Conservation (phyloP, 805 yeast species). For the Tanozyma kutaoensis region DNA sequence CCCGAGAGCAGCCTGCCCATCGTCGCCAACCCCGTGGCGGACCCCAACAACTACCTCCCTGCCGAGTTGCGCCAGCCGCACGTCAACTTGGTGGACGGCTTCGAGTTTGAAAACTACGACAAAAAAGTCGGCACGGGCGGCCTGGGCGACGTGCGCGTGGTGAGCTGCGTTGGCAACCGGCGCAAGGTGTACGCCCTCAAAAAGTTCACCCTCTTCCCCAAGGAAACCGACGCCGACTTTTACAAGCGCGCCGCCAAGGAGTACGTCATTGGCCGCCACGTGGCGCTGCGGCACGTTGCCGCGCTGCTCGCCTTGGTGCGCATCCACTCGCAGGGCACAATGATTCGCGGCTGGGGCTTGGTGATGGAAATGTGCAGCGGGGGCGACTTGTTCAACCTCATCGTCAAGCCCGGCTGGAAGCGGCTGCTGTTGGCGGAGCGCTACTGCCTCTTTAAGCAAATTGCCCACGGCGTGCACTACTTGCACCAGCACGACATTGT, state of each 20-base stretch:
- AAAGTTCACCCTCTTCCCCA: slow-evolving; percentile 43
- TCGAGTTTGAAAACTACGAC: slow-evolving; percentile 26
- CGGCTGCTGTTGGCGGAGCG: slow-evolving; percentile 35
- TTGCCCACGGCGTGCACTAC: slow-evolving; percentile 45
- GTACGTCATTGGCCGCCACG: slow-evolving; percentile 42
- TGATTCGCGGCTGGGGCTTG: slow-evolving; percentile 68
- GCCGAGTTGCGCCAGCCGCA: slow-evolving; percentile 33
- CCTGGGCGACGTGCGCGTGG: slow-evolving; percentile 45
- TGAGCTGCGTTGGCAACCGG: slow-evolving; percentile 22
- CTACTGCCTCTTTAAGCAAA: slow-evolving; percentile 57
- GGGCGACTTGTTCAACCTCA: slow-evolving; percentile 48
- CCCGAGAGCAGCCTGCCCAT: slow-evolving; percentile 30
- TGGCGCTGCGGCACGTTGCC: slow-evolving; percentile 49
- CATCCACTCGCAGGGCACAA: slow-evolving; percentile 38
- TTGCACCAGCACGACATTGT: slow-evolving; percentile 56
- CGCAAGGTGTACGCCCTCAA: slow-evolving; percentile 49
- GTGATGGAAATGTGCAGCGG: slow-evolving; percentile 48
- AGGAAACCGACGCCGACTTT: slow-evolving; percentile 52
- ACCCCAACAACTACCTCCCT: slow-evolving; percentile 57
- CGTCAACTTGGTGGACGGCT: slow-evolving; percentile 40
- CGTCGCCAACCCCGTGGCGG: slow-evolving; percentile 47
- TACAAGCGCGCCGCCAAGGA: slow-evolving; percentile 55
- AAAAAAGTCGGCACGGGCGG: slow-evolving; percentile 62
- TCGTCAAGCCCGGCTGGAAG: slow-evolving; percentile 50
- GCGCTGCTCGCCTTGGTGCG: slow-evolving; percentile 41